These are phyloP conservation scores for Pugionium cornutum DNA, from an alignment of 345 rosid species.

Conservation along the genomic window DNA sequence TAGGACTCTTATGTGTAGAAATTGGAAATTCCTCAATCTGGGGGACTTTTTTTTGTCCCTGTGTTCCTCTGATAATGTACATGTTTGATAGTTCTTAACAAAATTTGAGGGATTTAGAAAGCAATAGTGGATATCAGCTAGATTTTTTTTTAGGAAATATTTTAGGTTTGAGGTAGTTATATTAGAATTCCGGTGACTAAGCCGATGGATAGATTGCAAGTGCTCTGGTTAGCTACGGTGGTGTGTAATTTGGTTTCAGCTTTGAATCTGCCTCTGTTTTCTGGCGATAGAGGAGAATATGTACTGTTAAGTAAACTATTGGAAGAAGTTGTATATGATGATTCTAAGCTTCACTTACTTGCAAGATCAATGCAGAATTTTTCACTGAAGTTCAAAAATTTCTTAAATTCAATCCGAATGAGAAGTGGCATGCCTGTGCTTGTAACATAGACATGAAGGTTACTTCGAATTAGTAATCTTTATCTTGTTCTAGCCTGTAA, in stretches of 20 bases:
- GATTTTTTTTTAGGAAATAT: not conserved
- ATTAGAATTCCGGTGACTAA: slow-evolving; percentile 11
- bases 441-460: slow-evolving; percentile 2
- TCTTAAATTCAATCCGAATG: too few species aligned
- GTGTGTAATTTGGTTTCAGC: slow-evolving; percentile 4
- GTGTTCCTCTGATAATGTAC: too few species aligned
- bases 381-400: not conserved
- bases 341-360: not conserved
- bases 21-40: slow-evolving; percentile 6
- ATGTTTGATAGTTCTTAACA: too few species aligned
- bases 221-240: slow-evolving; percentile 1
- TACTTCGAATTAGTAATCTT: not conserved
- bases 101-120: too few species aligned
- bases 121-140: slow-evolving; percentile 1
- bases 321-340: slow-evolving; percentile 6
- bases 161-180: not conserved
- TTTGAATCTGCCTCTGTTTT: not conserved
- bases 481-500: too few species aligned
- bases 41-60: too few species aligned
- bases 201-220: slow-evolving; percentile 10
- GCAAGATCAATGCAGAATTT: too few species aligned
- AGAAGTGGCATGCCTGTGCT: not conserved
- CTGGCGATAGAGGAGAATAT: not conserved
- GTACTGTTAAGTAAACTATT: not conserved
- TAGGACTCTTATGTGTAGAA: not conserved